Evolutionary conservation across 139 green algal species (phyloP), one percentile per base, ranked within the genome.

Genomic region (Dunaliella sp.): DNA sequence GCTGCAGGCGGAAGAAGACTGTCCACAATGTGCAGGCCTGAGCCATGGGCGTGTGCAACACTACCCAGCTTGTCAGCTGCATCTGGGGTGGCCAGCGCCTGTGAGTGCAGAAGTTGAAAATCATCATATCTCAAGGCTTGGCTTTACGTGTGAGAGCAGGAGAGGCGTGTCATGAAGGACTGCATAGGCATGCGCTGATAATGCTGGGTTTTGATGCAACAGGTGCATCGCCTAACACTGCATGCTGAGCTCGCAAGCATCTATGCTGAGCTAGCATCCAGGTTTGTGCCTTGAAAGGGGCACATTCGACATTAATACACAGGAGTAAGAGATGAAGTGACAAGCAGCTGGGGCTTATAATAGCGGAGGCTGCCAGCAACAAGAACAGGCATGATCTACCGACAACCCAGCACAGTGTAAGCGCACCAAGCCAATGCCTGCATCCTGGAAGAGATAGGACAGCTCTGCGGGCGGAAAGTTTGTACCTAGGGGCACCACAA

Each of bases 401-500:
- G 72, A 75, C 37, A 32, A 2, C 57, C 48, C 12, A 58, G 33
- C 79, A 22, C 74, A 79, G 74, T n/a, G 16, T n/a, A 33, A 72
- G 80, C 30, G 74, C 84, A 95, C 88, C 30, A 89, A 73, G 22
- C 83, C 84, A 31, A 94, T 87, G 24, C 91, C 90, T 1, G 94
- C 89, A 65, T 99, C 94, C 32, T 94, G 65, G 3, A 98, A 80
- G 35, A 99, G 93, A 83, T 99, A 96, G 0, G 88, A 80, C 48
- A 98, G 89, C 88, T 98, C 94, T 25, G 88, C 84, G 21, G 88
- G 85, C 2, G 97, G 95, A 82, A 98, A 93, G 22, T 90, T 94
- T 0, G 92, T 88, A 33, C 94, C 95, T n/a, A 99, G 88, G 0
- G 97, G 97, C 32, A 99, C 96, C 0, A 92, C 91, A 26, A 98